Conservation (phyloP, 1,139 yeast species). For the Geotrichum fermentans region DNA sequence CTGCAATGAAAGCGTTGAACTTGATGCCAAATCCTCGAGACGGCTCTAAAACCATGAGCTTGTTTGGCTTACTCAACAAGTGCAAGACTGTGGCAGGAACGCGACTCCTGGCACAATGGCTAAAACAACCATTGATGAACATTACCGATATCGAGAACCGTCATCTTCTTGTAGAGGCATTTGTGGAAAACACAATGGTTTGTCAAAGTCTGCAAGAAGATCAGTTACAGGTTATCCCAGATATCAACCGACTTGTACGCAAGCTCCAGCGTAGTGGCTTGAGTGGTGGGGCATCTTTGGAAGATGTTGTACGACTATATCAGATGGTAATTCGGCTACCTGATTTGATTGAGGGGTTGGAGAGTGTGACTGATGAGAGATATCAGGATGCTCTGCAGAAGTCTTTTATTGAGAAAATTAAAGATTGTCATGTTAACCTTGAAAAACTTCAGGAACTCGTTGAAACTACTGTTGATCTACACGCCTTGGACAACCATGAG, state of each 20-base stretch:
- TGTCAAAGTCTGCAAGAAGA: slow-evolving; percentile 65
- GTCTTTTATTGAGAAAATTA: slow-evolving; percentile 58
- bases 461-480: slow-evolving; percentile 85
- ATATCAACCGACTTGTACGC: slow-evolving; percentile 67
- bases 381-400: slow-evolving; percentile 37
- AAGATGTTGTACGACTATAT: slow-evolving; percentile 86
- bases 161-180: slow-evolving; percentile 64
- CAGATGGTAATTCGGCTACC: slow-evolving; percentile 73
- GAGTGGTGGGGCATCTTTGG: slow-evolving; percentile 50
- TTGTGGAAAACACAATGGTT: slow-evolving; percentile 61
- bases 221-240: slow-evolving; percentile 72
- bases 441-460: slow-evolving; percentile 75
- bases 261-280: slow-evolving; percentile 44
- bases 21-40: slow-evolving; percentile 62
- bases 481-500: slow-evolving; percentile 72
- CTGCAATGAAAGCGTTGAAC: slow-evolving; percentile 84
- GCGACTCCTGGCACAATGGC: slow-evolving; percentile 84
- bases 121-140: slow-evolving; percentile 85
- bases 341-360: slow-evolving; percentile 53
- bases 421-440: slow-evolving; percentile 48
- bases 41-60: slow-evolving; percentile 53
- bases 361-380: slow-evolving; percentile 31
- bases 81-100: slow-evolving; percentile 87
- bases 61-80: slow-evolving; percentile 77
- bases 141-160: slow-evolving; percentile 56